phyloP scores from a whole-genome alignment of 2,329 filamentous ascomycete species.

The Cladobotryum mycophilum region DNA sequence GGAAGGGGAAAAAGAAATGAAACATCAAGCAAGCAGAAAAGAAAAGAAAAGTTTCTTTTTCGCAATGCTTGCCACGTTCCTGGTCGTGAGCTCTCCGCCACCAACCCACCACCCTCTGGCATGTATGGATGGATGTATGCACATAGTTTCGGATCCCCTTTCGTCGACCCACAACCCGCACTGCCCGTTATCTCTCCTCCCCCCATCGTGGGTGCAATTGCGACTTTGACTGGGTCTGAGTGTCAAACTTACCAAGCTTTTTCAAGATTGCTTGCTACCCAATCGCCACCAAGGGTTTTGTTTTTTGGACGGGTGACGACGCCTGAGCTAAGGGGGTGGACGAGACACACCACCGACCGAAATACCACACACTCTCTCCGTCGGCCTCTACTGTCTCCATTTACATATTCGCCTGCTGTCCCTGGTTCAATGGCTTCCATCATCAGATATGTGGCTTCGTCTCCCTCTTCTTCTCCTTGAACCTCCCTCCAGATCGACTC shows the following conservation, averaged over 20 bases:
- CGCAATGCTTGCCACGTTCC: slow-evolving; percentile 3
- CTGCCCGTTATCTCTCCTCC: not conserved
- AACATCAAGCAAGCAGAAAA: not conserved
- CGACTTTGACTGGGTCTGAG: slow-evolving; percentile 10
- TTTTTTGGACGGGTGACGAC: slow-evolving; percentile 1
- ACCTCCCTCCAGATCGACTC: slow-evolving; percentile 4
- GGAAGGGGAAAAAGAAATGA: slow-evolving; percentile 1
- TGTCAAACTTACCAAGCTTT: slow-evolving; percentile 9
- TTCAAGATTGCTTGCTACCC: slow-evolving; percentile 6
- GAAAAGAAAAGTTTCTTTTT: not conserved
- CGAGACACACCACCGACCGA: no score
- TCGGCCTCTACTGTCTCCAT: slow-evolving; percentile 3
- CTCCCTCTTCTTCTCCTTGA: slow-evolving; percentile 7
- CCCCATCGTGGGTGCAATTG: slow-evolving; percentile 12
- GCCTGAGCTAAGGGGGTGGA: not conserved
- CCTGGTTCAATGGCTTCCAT: slow-evolving; percentile 2
- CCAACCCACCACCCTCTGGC: not conserved
- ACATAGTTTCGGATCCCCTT: slow-evolving; percentile 7
- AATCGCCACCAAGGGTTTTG: slow-evolving; percentile 3
- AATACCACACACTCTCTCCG: not conserved
- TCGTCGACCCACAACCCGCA: slow-evolving; percentile 8
- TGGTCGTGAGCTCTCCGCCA: not conserved
- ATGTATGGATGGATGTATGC: not conserved
- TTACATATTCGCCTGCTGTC: slow-evolving; percentile 5
- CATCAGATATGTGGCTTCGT: slow-evolving; percentile 5